Base-by-base conservation (phyloP, 768 basidiomycete genomes). In the Kwoniella botswanensis region DNA sequence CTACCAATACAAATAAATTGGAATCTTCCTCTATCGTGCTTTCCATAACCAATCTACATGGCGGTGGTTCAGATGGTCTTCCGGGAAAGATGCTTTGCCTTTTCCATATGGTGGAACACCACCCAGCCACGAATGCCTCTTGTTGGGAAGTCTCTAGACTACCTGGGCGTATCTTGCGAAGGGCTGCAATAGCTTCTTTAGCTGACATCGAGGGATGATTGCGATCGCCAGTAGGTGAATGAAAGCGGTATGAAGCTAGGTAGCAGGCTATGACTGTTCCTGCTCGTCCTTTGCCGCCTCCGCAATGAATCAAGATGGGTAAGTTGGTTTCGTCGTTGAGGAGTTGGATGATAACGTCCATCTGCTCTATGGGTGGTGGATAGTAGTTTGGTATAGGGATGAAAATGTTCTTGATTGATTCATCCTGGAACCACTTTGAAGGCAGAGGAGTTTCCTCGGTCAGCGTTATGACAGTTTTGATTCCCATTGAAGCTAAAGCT, bases 231-330 rank as follows among this genome's bases (percentile, higher is more conserved):
- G 15, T 5, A 17, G 57, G 57, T 1, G 22, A 35, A 24, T 26
- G 10, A 26, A 58, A 58, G 15, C 57, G 35, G 15, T 58, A 58
- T 21, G 57, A 0, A 58, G 57, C 57, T 41, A 58, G 57, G 26
- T 58, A 58, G 26, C 57, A 42, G 15, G 57, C 57, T 26, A 58
- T 58, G 12, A 18, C 57, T 24, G 57, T 58, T 13, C 57, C 57
- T 26, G 57, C 57, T 42, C 57, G 6, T 17, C 57, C 57, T n/a
- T 58, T 58, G 0, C 57, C 57, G 9, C 57, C 57, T 35, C 57
- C 57, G 2, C 57, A 58, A 4, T 58, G 57, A 0, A 58, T 12
- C 11, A 58, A 35, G 12, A 58, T 15, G 2, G 57, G 57, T 18
- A 58, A 58, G 9, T 58, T 58, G 57, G 21, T 4, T 58, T 35